A percentile compares a stretch with the other conserved stretches of the same genome.
phyloP scores from a whole-genome alignment of 1,284 basidiomycete genomes.

The Tausonia pullulans region DNA sequence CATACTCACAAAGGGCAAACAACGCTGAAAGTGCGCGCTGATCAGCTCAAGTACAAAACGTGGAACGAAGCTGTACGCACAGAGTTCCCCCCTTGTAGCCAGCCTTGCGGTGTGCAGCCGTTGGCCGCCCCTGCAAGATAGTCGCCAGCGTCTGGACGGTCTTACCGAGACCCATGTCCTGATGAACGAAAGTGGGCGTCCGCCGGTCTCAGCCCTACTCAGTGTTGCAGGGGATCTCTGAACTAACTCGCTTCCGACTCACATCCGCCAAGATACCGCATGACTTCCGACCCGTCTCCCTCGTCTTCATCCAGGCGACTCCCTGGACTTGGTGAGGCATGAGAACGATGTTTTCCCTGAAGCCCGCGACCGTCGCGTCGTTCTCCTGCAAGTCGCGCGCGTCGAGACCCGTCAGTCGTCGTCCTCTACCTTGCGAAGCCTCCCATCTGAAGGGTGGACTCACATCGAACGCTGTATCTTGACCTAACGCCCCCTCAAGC shows the following conservation, averaged over 20 bases:
- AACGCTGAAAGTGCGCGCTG: slow-evolving; percentile 42
- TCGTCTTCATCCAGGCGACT: slow-evolving; percentile 72
- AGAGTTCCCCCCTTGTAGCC: slow-evolving; percentile 57
- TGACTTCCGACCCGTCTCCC: slow-evolving; percentile 63
- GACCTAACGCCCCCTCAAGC: slow-evolving; percentile 35
- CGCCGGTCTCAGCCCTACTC: not conserved
- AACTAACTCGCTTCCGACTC: slow-evolving; percentile 29
- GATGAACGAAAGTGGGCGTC: not conserved
- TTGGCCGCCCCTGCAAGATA: slow-evolving; percentile 63
- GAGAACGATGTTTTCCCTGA: slow-evolving; percentile 54
- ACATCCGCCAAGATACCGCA: slow-evolving; percentile 91
- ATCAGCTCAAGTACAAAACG: not conserved
- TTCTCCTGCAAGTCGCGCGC: slow-evolving; percentile 33
- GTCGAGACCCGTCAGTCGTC: not conserved
- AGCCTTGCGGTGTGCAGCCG: slow-evolving; percentile 54
- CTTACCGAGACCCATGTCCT: slow-evolving; percentile 59
- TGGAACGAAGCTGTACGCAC: slow-evolving; percentile 39
- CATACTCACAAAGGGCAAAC: slow-evolving; percentile 52
- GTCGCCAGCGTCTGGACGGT: slow-evolving; percentile 82
- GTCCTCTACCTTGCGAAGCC: no score
- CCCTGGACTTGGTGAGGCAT: slow-evolving; percentile 81
- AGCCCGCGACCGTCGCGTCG: slow-evolving; percentile 59
- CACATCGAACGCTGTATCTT: slow-evolving; percentile 14
- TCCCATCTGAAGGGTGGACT: not conserved
- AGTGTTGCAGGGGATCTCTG: slow-evolving; percentile 14